These are phyloP conservation scores for Ramichloridium luteum DNA, from an alignment of 2,329 filamentous ascomycete species.

Conservation along the genomic window DNA sequence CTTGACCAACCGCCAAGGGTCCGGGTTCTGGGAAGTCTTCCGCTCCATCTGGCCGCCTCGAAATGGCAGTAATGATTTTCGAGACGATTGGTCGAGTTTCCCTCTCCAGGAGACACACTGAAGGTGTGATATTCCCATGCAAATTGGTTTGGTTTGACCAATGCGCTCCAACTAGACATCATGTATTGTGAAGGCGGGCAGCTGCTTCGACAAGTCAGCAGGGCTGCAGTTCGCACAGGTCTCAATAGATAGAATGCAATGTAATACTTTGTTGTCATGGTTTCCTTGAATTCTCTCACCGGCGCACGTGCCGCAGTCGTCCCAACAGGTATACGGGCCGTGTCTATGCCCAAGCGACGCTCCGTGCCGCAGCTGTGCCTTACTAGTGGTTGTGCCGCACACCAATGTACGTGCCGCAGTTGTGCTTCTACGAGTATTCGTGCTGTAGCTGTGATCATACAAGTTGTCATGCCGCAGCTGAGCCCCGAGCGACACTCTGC, in stretches of 20 bases:
- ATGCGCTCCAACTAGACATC: neutral
- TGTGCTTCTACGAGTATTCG: no score
- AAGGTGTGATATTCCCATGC: neutral
- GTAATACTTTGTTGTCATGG: no score
- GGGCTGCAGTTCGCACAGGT: neutral
- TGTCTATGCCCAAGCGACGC: neutral
- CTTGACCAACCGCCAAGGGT: neutral
- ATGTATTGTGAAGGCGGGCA: neutral
- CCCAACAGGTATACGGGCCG: neutral
- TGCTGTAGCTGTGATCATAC: no score
- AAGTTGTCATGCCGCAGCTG: no score
- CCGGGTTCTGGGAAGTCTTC: slow-evolving; percentile 2
- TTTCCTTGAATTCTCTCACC: no score
- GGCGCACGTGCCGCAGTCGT: no score
- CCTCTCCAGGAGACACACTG: neutral
- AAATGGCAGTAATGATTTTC: slow-evolving; percentile 1
- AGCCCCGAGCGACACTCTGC: no score
- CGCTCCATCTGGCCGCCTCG: slow-evolving; percentile 3
- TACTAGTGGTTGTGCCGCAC: neutral
- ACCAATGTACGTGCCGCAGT: neutral
- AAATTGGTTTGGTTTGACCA: slow-evolving; percentile 1
- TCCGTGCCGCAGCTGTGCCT: neutral
- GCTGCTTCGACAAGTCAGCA: slow-evolving; percentile 1
- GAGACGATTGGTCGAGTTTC: slow-evolving; percentile 3
- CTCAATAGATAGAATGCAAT: slow-evolving; percentile 1